These are phyloP conservation scores for Biscutella laevigata DNA, from an alignment of 441 rosid genomes.

Conservation along the genomic window DNA sequence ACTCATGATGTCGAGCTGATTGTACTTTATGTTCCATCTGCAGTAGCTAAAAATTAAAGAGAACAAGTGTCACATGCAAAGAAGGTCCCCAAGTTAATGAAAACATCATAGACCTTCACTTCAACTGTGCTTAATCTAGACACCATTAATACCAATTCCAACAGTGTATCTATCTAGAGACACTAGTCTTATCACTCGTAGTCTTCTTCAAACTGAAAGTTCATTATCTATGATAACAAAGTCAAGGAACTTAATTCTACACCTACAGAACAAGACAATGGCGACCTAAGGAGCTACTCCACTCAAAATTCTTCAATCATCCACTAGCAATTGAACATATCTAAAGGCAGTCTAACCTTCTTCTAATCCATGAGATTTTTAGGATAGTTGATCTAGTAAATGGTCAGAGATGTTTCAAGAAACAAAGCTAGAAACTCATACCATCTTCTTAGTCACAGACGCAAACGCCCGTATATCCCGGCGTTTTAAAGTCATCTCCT, in stretches of 20 bases:
- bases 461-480: constrained; percentile 74
- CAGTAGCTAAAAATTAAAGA: constrained; percentile 41
- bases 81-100: not conserved
- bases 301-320: not conserved
- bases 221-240: not conserved
- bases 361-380: not conserved
- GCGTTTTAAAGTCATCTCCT: constrained; percentile 49
- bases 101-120: not conserved
- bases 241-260: no score
- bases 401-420: not conserved
- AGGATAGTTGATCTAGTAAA: not conserved
- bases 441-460: constrained; percentile 71
- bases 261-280: not conserved
- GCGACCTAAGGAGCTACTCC: not conserved
- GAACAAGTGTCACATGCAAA: not conserved
- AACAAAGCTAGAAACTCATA: constrained; percentile 21
- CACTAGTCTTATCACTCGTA: not conserved
- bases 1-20: constrained; percentile 64
- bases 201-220: not conserved
- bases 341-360: not conserved
- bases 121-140: constrained; percentile 6
- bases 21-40: constrained; percentile 68
- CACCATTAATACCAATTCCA: not conserved
- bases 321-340: not conserved
- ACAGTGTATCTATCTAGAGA: no score